Evolutionary conservation across 2,329 filamentous ascomycete species (phyloP).

Genomic region (Botrytis fabae): DNA sequence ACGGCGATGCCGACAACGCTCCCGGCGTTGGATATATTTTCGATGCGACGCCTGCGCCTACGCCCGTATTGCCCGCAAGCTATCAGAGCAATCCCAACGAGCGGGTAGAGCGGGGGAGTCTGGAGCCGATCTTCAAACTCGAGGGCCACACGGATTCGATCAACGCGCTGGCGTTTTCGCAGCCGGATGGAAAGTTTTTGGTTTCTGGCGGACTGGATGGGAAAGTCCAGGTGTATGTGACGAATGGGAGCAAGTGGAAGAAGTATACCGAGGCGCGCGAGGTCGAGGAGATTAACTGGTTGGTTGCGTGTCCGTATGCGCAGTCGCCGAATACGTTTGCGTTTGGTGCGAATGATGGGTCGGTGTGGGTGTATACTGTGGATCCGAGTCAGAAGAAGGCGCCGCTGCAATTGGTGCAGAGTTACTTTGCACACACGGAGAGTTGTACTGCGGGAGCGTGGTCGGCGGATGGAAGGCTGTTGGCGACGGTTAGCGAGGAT

Average conservation of each 20-base stretch:
- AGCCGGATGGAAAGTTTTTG: slow-evolving; percentile 78
- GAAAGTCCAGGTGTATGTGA: slow-evolving; percentile 62
- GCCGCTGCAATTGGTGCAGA: slow-evolving; percentile 79
- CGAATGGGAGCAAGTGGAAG: slow-evolving; percentile 56
- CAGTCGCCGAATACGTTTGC: slow-evolving; percentile 78
- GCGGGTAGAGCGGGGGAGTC: slow-evolving; percentile 56
- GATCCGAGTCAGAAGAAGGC: slow-evolving; percentile 61
- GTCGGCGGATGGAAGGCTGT: slow-evolving; percentile 81
- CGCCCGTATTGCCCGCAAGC: slow-evolving; percentile 73
- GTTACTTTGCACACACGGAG: slow-evolving; percentile 86
- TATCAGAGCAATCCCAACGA: slow-evolving; percentile 68
- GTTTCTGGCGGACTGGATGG: slow-evolving; percentile 90
- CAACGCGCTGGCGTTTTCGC: slow-evolving; percentile 81
- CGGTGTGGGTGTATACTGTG: slow-evolving; percentile 94
- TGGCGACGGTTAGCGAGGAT: slow-evolving; percentile 89
- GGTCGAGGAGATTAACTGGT: slow-evolving; percentile 94
- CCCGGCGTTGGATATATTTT: slow-evolving; percentile 81
- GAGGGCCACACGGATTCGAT: slow-evolving; percentile 93
- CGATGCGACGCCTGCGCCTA: slow-evolving; percentile 65
- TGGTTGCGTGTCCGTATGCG: slow-evolving; percentile 70
- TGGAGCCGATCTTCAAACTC: slow-evolving; percentile 69
- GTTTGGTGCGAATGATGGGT: slow-evolving; percentile 85
- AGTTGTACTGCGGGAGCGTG: slow-evolving; percentile 87
- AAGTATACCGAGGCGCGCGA: slow-evolving; percentile 80
- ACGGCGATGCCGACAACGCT: slow-evolving; percentile 60